These are phyloP conservation scores for Saussurea involucrata DNA, from an alignment of 129 eudicot species.

Conservation along the genomic window DNA sequence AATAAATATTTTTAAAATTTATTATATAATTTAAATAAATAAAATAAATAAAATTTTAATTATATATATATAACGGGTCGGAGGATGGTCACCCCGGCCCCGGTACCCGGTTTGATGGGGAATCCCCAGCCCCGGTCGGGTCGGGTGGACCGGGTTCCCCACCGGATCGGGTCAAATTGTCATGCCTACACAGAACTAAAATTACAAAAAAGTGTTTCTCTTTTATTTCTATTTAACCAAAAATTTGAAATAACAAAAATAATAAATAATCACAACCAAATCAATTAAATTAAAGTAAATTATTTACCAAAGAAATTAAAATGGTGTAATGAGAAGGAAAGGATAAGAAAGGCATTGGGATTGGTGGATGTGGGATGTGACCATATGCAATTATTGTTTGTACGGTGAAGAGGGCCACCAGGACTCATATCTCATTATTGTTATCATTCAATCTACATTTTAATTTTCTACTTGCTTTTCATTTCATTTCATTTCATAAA, in stretches of 20 bases:
- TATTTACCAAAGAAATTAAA: too few relatives aligned
- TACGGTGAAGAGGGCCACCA: conserved; percentile 17
- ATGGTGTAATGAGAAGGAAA: background rate
- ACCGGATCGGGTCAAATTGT: too few relatives aligned
- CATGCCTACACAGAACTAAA: background rate
- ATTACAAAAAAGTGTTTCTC: background rate
- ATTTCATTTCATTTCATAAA: background rate
- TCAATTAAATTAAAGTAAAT: too few relatives aligned
- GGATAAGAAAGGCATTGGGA: conserved; percentile 14
- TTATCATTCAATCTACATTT: background rate
- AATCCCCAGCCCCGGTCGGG: too few relatives aligned
- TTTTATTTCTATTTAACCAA: background rate
- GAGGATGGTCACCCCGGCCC: too few relatives aligned
- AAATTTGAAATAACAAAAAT: background rate
- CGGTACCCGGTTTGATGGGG: too few relatives aligned
- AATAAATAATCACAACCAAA: background rate
- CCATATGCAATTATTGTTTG: conserved; percentile 18
- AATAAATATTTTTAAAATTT: too few relatives aligned
- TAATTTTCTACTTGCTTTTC: too few relatives aligned
- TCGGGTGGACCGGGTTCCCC: too few relatives aligned
- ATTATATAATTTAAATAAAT: too few relatives aligned
- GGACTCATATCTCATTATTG: background rate
- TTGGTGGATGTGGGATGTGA: conserved; percentile 17
- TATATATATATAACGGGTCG: too few relatives aligned
- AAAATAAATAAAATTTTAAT: too few relatives aligned